These are phyloP conservation scores for Erysimum cheiri DNA, from an alignment of 441 rosid genomes.

Conservation along the genomic window DNA sequence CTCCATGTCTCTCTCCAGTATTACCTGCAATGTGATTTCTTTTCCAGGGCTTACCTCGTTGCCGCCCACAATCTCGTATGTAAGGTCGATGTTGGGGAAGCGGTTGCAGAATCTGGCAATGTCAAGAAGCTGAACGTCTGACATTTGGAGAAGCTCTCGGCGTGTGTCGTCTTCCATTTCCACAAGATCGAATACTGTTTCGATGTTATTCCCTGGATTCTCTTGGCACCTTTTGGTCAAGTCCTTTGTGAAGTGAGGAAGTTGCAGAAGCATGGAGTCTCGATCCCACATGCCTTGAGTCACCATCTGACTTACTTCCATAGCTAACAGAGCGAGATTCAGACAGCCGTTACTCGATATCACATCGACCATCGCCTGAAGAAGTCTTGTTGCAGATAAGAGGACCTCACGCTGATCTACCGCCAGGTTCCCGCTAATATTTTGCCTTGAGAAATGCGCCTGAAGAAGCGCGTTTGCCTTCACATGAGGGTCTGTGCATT, in stretches of 20 bases:
- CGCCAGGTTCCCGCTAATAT: constrained; percentile 65
- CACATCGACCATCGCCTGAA: constrained; percentile 92
- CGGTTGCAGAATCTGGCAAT: constrained; percentile 86
- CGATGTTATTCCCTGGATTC: constrained; percentile 76
- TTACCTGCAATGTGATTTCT: constrained; percentile 66
- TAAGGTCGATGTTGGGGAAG: constrained; percentile 82
- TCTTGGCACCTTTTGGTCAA: constrained; percentile 83
- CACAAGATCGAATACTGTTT: constrained; percentile 81
- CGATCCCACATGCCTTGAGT: constrained; percentile 97
- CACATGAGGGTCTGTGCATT: constrained; percentile 75
- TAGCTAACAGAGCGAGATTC: constrained; percentile 85
- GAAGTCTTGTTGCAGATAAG: constrained; percentile 72
- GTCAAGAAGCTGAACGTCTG: constrained; percentile 68
- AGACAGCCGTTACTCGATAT: constrained; percentile 90
- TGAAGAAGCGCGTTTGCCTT: constrained; percentile 91
- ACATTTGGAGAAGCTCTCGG: constrained; percentile 74
- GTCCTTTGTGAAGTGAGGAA: constrained; percentile 85
- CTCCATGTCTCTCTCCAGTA: constrained; percentile 78
- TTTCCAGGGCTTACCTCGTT: constrained; percentile 68
- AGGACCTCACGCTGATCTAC: constrained; percentile 86
- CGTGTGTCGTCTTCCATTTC: constrained; percentile 94
- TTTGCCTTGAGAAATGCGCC: constrained; percentile 89
- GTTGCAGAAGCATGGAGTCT: constrained; percentile 92
- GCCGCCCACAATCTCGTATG: constrained; percentile 64
- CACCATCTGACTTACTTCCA: constrained; percentile 98